Evolutionary conservation across 192 early-diverging fungal species (phyloP).

Genomic region (Backusella sp.): DNA sequence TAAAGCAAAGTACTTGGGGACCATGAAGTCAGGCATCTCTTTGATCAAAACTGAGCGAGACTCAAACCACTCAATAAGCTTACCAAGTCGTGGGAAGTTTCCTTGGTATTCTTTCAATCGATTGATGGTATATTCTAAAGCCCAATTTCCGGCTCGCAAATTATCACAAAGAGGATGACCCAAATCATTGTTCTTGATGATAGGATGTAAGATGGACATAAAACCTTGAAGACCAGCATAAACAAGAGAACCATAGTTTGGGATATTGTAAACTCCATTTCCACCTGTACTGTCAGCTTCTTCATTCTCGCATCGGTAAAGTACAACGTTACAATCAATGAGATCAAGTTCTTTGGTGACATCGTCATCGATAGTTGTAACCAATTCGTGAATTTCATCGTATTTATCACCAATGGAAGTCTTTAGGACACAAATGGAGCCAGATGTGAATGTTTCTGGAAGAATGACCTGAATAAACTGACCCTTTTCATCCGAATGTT

Average conservation of each 20-base stretch:
- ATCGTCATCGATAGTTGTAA: slow-evolving; percentile 60
- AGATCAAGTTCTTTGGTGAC: slow-evolving; percentile 60
- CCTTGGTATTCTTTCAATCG: slow-evolving; percentile 61
- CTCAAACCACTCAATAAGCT: slow-evolving; percentile 73
- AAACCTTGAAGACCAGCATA: slow-evolving; percentile 96
- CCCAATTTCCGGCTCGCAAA: slow-evolving; percentile 89
- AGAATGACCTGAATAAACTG: slow-evolving; percentile 60
- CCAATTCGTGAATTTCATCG: slow-evolving; percentile 50
- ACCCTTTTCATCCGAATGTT: slow-evolving; percentile 49
- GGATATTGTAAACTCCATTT: slow-evolving; percentile 86
- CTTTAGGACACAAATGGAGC: slow-evolving; percentile 72
- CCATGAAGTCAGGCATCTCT: slow-evolving; percentile 74
- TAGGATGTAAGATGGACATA: slow-evolving; percentile 74
- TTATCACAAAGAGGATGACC: slow-evolving; percentile 92
- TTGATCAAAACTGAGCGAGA: slow-evolving; percentile 72
- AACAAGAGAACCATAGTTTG: slow-evolving; percentile 74
- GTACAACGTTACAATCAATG: slow-evolving; percentile 79
- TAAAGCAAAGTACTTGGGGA: slow-evolving; percentile 94
- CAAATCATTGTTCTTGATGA: slow-evolving; percentile 85
- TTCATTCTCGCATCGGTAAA: slow-evolving; percentile 88
- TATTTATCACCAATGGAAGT: slow-evolving; percentile 58
- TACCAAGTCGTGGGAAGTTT: slow-evolving; percentile 9
- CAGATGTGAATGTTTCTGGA: slow-evolving; percentile 76
- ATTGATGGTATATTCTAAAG: slow-evolving; percentile 81
- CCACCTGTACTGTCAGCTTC: slow-evolving; percentile 78